phyloP scores from a whole-genome alignment of 768 basidiomycete species.

The Lactarius sanguifluus region DNA sequence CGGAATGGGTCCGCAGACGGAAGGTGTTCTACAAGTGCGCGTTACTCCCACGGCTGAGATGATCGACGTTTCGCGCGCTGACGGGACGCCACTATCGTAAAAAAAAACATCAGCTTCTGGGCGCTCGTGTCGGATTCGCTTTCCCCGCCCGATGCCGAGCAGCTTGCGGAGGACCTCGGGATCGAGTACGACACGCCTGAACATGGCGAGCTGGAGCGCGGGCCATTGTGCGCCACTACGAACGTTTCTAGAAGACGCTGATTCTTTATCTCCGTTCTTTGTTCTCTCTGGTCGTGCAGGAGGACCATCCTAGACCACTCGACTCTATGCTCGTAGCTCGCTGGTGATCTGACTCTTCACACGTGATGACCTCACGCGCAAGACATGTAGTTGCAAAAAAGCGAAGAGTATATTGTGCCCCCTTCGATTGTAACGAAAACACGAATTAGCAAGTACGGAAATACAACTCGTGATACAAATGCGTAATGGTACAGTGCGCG shows the following conservation, averaged over 20 bases:
- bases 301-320: background rate
- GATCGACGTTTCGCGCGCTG: background rate
- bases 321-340: background rate
- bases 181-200: conserved; percentile 77
- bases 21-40: conserved; percentile 77
- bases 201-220: conserved; percentile 62
- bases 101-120: conserved; percentile 58
- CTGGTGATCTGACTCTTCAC: background rate
- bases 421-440: conserved; percentile 16
- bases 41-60: background rate
- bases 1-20: conserved; percentile 74
- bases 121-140: conserved; percentile 65
- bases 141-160: conserved; percentile 59
- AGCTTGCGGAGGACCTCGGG: conserved; percentile 76
- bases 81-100: too few relatives aligned
- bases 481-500: conserved; percentile 27
- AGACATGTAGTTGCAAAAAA: background rate
- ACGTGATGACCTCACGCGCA: too few relatives aligned
- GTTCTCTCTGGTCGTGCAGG: background rate
- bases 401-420: conserved; percentile 8
- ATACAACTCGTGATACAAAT: conserved; percentile 28
- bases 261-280: background rate
- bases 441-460: conserved; percentile 23
- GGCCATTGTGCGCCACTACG: conserved; percentile 48
- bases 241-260: conserved; percentile 17